Evolutionary conservation across 2,329 filamentous ascomycete genomes (phyloP), one percentile per base, ranked within the genome.

Genomic region (Ascochyta fabae): DNA sequence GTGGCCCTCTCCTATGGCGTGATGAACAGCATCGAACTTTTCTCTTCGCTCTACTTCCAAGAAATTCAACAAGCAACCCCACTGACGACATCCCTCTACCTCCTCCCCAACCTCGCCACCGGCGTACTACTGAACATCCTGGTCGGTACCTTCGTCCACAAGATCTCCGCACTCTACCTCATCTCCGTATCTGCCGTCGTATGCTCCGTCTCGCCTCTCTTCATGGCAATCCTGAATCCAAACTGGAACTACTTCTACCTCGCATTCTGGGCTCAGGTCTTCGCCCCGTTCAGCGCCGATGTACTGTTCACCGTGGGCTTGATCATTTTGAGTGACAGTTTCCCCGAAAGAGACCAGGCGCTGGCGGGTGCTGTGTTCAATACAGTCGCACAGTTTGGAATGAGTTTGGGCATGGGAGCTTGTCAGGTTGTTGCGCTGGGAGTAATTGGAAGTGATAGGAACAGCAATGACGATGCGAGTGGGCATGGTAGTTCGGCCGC

Each of bases 281-380:
- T 83, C 16, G 66, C 71, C 15, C 81, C 80, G 0, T 64, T 83
- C 4, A 76, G 73, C 9, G 69, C 58, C 16, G 79, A 83, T 42
- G 77, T 84, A 0, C 73, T 87, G 6, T 86, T 85, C 65, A 86
- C 83, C 0, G 79, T 87, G 2, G 82, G 80, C 0, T 74, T 83
- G 22, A 77, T 87, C 19, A 71, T 86, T 3, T 79, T 87, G 7
- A 79, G 80, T 0, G 80, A 83, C 13, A 79, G 77, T 3, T 87
- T 87, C 57, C 81, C 83, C 0, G 75, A 79, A n/a, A 72, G 83
- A 8, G 85, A 79, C 1, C 85, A 88, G 53, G 83, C 82, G 0
- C 73, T 88, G 0, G 85, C 84, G 0, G 86, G 85, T 0, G 84
- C 83, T 0, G 84, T 88, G 0, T 88, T 87, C 68, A 86, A 85